Base-by-base conservation (phyloP, 768 basidiomycete species). In the Mycena vitilis region DNA sequence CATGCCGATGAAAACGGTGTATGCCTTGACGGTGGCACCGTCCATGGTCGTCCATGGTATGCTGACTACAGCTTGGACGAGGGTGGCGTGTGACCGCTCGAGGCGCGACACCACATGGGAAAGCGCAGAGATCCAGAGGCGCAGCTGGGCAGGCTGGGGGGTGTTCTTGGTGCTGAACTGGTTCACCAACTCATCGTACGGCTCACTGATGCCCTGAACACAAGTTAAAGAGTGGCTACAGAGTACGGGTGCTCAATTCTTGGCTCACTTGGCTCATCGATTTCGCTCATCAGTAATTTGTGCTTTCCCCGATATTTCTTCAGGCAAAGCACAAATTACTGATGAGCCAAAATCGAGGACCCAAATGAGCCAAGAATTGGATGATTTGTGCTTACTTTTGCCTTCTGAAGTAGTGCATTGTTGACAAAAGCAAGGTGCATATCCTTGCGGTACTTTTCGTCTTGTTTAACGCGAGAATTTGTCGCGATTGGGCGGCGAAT, bases 21-120 rank as follows among this genome's bases (percentile, higher is more conserved):
- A 98, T 6, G 91, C 90, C 79, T 91, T 92, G 60, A 96, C 95
- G 71, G 97, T 93, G 40, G 83, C 81, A 38, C 87, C 87, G 75
- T 97, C 96, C 79, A 95, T 88, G n/a, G 90, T 93, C 18, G 93
- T 91, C 98, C 98, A 99, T 15, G 95, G 95, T 75, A 98, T 85
- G 69, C 85, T 86, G 49, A 98, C 84, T 65, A 99, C 88, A 16
- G 96, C 95, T 69, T 96, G 89, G 44, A 98, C 91, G 37, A 99
- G 88, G 0, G 88, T 76, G 18, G 89, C 82, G 76, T 99, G 96
- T 11, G 86, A 84, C 56, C 89, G 89, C 73, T 95, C 96, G 38
- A 99, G 84, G 48, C 94, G 88, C 30, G 95, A 96, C 62, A 98
- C 95, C 67, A 95, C 94, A 75, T 98, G 95, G 0, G 95, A 93